These are phyloP conservation scores for Boletus pseudo-olivaceus DNA, from an alignment of 768 basidiomycete species.

Conservation along the genomic window DNA sequence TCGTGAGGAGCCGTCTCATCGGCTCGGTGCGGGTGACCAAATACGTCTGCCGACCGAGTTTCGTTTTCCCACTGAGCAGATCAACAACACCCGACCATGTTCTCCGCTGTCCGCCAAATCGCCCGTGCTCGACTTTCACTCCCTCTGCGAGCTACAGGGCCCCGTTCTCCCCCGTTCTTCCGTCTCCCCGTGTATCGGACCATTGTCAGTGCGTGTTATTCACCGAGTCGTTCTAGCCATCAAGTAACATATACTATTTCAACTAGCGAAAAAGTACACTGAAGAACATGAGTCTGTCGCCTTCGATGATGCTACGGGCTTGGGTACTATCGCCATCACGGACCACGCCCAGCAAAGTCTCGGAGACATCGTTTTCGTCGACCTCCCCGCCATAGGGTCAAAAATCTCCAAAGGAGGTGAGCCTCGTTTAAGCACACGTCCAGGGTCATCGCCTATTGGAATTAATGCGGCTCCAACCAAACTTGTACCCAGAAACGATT, in stretches of 20 bases:
- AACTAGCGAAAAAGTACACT: constrained; percentile 51
- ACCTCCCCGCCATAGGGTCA: constrained; percentile 68
- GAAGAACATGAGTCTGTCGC: constrained; percentile 20
- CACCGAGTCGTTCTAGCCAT: background rate
- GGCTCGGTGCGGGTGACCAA: constrained; percentile 19
- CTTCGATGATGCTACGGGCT: constrained; percentile 53
- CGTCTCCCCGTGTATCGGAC: constrained; percentile 17
- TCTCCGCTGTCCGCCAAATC: constrained; percentile 10
- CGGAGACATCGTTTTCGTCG: constrained; percentile 97
- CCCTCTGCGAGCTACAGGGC: constrained; percentile 1
- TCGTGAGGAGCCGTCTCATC: background rate
- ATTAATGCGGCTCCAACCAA: constrained; percentile 4
- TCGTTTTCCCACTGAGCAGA: constrained; percentile 22
- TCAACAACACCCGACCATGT: constrained; percentile 13
- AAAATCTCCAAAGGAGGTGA: constrained; percentile 70
- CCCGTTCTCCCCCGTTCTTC: background rate
- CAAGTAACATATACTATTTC: background rate
- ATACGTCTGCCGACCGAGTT: constrained; percentile 3
- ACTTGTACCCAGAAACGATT: constrained; percentile 56
- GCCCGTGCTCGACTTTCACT: constrained; percentile 11
- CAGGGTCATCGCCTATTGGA: background rate
- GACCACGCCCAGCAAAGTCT: constrained; percentile 88
- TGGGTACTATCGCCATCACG: constrained; percentile 70
- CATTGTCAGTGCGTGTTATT: constrained; percentile 23
- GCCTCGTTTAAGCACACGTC: constrained; percentile 25